These are phyloP conservation scores for Corrigiola litoralis DNA, from an alignment of 179 eudicot genomes.

Conservation along the genomic window DNA sequence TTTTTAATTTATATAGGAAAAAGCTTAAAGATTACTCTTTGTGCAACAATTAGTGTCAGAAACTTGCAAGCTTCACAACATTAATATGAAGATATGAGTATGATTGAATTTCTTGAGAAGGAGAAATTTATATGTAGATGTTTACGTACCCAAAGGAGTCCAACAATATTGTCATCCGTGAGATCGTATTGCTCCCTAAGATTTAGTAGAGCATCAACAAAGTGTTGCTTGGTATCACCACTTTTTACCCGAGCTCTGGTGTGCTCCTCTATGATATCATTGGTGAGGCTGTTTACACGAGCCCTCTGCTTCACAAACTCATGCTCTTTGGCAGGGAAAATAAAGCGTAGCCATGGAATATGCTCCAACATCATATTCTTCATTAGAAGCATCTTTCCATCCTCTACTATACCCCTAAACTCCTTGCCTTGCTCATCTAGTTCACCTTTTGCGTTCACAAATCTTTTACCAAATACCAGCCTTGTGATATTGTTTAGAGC, in stretches of 20 bases:
- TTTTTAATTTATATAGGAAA: too few relatives aligned
- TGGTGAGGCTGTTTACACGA: neutral
- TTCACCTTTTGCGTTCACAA: slow-evolving; percentile 34
- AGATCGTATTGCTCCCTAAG: slow-evolving; percentile 14
- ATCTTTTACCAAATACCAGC: slow-evolving; percentile 53
- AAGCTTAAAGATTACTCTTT: too few relatives aligned
- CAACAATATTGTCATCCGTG: slow-evolving; percentile 15
- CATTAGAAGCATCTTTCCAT: neutral
- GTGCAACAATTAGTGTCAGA: too few relatives aligned
- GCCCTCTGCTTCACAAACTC: neutral
- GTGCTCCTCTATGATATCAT: slow-evolving; percentile 17
- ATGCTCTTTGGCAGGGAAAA: neutral
- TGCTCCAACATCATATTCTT: slow-evolving; percentile 7
- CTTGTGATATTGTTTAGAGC: slow-evolving; percentile 57
- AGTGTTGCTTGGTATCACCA: neutral
- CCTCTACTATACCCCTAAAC: slow-evolving; percentile 33
- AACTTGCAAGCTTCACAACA: too few relatives aligned
- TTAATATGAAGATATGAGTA: too few relatives aligned
- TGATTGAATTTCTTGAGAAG: too few relatives aligned
- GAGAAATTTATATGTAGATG: too few relatives aligned
- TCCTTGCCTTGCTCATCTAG: slow-evolving; percentile 50
- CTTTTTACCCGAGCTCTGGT: too few relatives aligned
- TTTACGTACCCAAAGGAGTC: slow-evolving; percentile 23
- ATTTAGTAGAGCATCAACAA: slow-evolving; percentile 17
- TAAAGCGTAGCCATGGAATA: slow-evolving; percentile 16